Conservation (phyloP, 176 grass and related monocot genomes). For the Avena insularis region DNA sequence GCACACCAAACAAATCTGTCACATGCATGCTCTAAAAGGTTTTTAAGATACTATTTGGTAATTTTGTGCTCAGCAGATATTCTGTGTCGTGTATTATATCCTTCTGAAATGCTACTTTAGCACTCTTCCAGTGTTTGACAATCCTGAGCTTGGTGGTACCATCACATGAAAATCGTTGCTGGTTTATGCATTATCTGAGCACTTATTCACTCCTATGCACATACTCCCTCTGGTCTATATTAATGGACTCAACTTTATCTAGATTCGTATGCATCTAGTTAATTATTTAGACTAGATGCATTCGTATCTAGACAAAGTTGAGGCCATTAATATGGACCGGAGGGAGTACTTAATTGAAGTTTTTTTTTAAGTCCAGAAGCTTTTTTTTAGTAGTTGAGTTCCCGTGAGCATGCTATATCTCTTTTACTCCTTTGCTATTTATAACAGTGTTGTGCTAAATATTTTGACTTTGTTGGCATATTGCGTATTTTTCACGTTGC, state of each 20-base stretch:
- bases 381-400: not conserved
- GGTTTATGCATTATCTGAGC: not conserved
- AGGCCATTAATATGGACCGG: too few relatives aligned
- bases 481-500: not conserved
- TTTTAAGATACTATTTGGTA: not conserved
- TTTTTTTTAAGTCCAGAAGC: not conserved
- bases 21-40: not conserved
- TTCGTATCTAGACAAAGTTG: too few relatives aligned
- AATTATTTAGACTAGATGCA: too few relatives aligned
- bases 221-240: not conserved
- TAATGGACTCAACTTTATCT: too few relatives aligned
- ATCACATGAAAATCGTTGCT: constrained; percentile 16
- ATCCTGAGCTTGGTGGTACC: constrained; percentile 2
- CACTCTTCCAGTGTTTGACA: constrained; percentile 12
- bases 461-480: constrained; percentile 18
- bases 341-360: not conserved
- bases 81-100: not conserved
- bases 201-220: not conserved
- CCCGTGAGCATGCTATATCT: too few relatives aligned
- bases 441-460: not conserved
- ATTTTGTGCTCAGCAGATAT: constrained; percentile 4
- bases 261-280: too few relatives aligned
- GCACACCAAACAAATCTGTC: not conserved
- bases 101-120: constrained; percentile 5
- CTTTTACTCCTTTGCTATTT: not conserved